Evolutionary conservation across 352 stramenopile genomes (phyloP).

Genomic region (Pythium aphanidermatum): DNA sequence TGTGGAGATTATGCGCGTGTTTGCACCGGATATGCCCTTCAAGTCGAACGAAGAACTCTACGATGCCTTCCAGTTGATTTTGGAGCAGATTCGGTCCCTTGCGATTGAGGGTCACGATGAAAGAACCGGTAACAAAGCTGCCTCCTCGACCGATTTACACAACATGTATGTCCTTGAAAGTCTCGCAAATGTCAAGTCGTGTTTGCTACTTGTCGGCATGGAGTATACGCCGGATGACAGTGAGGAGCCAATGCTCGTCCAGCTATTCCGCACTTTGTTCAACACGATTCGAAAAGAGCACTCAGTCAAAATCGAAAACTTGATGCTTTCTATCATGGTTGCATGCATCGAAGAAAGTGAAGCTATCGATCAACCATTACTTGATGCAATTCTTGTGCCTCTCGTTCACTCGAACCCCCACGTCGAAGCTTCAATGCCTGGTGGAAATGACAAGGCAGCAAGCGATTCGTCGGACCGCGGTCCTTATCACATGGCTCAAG

Average conservation of each 20-base stretch:
- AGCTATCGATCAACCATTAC: conserved; percentile 47
- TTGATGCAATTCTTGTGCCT: conserved; percentile 58
- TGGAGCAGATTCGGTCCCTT: conserved; percentile 47
- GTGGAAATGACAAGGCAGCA: not conserved
- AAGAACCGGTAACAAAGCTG: conserved; percentile 10
- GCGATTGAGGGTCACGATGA: conserved; percentile 21
- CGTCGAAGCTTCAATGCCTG: not conserved
- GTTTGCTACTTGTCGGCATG: conserved; percentile 42
- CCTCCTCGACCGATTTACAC: conserved; percentile 29
- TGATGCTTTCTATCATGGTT: conserved; percentile 73
- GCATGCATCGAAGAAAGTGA: conserved; percentile 71
- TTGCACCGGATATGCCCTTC: conserved; percentile 62
- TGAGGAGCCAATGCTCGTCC: conserved; percentile 50
- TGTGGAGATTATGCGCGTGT: conserved; percentile 62
- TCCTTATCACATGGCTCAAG: conserved; percentile 53
- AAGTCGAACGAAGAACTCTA: conserved; percentile 60
- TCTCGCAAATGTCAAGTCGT: conserved; percentile 52
- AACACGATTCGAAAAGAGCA: conserved; percentile 55
- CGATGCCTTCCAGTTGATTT: conserved; percentile 60
- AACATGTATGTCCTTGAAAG: conserved; percentile 64
- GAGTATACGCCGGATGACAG: conserved; percentile 37
- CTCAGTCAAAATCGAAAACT: conserved; percentile 56
- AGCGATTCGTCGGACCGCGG: conserved; percentile 18
- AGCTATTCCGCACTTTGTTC: conserved; percentile 66
- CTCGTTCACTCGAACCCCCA: conserved; percentile 29